Evolutionary conservation across 2,329 filamentous ascomycete species (phyloP), one percentile per base, ranked within the genome.

Genomic region (Truncatella angustata): DNA sequence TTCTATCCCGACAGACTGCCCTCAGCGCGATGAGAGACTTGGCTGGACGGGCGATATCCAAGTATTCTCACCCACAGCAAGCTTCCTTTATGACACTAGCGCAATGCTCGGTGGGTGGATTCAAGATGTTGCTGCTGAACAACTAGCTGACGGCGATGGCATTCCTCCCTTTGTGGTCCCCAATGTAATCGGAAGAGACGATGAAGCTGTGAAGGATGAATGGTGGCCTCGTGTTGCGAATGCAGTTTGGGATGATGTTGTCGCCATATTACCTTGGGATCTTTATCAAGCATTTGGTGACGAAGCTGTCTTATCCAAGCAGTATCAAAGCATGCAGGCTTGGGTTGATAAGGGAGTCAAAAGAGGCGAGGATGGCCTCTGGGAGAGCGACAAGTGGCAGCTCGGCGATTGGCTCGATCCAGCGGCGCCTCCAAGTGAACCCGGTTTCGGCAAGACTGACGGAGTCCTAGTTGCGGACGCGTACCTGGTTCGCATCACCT

Each of bases 1-100:
- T 0, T 74, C 72, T 0, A 66, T 83, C 2, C 79, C 79, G 0
- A 82, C 79, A 0, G 80, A 84, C 48, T 58, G 52, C n/a, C 54
- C 54, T 3, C 73, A 77, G 52, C 63, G 74, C 9, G 74, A 78
- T 48, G 74, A 78, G 58, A 63, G 74, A 1, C 56, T 77, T 1
- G 74, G 75, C 1, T 77, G 74, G 75, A 75, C 71, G 3, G 74
- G 74, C 3, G 72, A 74, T 53, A 66, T 71, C 12, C 66, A 73
- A 34, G 64, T 73, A 7, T 78, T 78, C 52, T 62, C 64, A 5
- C 69, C 71, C 1, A 70, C 73, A 0, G 70, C 73, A 0, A 69
- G 63, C 28, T 76, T 70, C 53, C 63, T 77, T 2, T 78, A 71
- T 55, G 64, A 75, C 50, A 67, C 68, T 2, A 55, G 62, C 2